Base-by-base conservation (phyloP, 2,329 filamentous ascomycete species). In the Diplodia scrobiculata region DNA sequence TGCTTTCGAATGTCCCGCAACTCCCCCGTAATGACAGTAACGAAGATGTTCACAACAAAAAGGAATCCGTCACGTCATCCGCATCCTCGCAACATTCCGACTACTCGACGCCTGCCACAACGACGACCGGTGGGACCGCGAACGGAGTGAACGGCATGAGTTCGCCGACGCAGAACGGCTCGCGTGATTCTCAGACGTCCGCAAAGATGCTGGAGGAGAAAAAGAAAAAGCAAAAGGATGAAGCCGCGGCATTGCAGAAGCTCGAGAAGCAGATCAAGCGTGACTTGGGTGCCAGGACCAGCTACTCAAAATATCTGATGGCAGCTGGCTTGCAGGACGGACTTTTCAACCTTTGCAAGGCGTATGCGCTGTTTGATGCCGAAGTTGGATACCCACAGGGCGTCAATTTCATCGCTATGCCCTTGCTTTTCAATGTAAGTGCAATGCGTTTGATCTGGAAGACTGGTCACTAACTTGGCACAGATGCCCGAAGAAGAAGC, bases 321-420 rank as follows among this genome's bases (percentile, higher is more conserved):
- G 91, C 92, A 38, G 90, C 93, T 68, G 93, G 92, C 38, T 87
- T 97, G 51, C 95, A 98, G 77, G 95, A 98, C 72, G 91, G 91
- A 9, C 84, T 99, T 10, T 98, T 97, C 78, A 93, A 93, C 45
- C 87, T 99, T 41, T 99, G 95, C 82, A 99, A 98, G 78, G 93
- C 95, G 1, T 99, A 99, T 79, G 95, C 95, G 14, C 83, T 99
- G 34, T 98, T 93, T 72, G 95, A 99, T 73, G 92, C 97, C 73
- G 90, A 84, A 7, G 95, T 99, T 41, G 94, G 95, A 36, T 99
- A 99, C 77, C 94, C 96, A 0, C 95, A 99, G 78, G 95, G 65
- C 27, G 65, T 99, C 91, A 99, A 98, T 75, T 99, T 99, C 74
- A 87, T 99, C 67, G 91, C 92, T 58, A 98, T 98, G 92, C 95